These are phyloP conservation scores for Phycomyces nitens DNA, from an alignment of 192 early-diverging fungal species.

Conservation along the genomic window DNA sequence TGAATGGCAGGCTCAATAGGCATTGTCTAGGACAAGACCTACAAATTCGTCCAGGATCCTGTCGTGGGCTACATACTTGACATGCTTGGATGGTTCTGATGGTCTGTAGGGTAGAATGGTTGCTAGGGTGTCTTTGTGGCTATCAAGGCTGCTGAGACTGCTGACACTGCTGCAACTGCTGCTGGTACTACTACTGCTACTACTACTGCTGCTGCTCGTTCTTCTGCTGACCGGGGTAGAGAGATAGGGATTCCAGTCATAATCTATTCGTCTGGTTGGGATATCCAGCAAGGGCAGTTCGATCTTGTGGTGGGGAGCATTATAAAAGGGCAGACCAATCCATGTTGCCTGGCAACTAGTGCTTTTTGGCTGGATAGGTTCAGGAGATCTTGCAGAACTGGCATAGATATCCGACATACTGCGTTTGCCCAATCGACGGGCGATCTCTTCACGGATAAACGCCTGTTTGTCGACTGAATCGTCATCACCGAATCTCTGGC, in stretches of 20 bases:
- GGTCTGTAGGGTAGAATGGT: background rate
- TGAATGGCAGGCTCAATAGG: background rate
- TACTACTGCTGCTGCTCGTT: background rate
- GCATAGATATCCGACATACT: background rate
- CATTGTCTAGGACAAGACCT: background rate
- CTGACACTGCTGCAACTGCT: background rate
- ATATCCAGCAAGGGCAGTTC: conserved; percentile 12
- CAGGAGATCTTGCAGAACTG: too few species aligned
- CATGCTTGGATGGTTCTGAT: background rate
- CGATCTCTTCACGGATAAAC: conserved; percentile 63
- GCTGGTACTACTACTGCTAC: background rate
- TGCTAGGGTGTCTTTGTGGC: background rate
- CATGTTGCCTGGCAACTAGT: background rate
- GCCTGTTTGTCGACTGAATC: conserved; percentile 56
- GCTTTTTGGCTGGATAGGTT: background rate
- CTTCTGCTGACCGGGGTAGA: background rate
- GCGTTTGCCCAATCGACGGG: conserved; percentile 32
- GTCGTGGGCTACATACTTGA: background rate
- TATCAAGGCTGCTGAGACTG: background rate
- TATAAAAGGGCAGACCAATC: conserved; percentile 17
- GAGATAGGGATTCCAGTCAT: background rate
- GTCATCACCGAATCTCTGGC: conserved; percentile 58
- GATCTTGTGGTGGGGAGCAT: conserved; percentile 18
- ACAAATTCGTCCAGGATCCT: background rate
- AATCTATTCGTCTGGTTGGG: background rate